These are phyloP conservation scores for Rhodamnia rubescens DNA, from an alignment of 345 rosid species.

Conservation along the genomic window DNA sequence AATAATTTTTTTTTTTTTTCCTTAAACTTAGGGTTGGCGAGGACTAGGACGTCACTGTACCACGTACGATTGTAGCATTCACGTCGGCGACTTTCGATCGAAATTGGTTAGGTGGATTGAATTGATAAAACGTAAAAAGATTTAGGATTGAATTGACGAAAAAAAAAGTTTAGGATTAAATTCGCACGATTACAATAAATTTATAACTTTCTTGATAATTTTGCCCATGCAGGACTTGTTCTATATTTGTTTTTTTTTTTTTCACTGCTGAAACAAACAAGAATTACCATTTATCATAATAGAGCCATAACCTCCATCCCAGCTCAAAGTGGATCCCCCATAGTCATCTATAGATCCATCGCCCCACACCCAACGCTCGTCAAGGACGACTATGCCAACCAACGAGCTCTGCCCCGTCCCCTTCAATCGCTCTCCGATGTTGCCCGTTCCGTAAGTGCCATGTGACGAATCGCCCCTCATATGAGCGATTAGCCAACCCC, in stretches of 20 bases:
- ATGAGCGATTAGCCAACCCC: not conserved
- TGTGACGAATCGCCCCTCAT: not conserved
- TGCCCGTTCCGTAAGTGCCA: not conserved
- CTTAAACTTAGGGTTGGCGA: too few species aligned
- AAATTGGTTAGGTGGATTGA: too few species aligned
- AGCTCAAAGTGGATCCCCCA: not conserved
- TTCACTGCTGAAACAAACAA: not conserved
- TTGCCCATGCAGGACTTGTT: not conserved
- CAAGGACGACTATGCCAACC: not conserved
- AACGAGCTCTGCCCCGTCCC: not conserved
- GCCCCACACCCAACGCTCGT: not conserved
- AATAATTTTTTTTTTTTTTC: too few species aligned
- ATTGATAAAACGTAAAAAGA: too few species aligned
- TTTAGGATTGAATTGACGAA: too few species aligned
- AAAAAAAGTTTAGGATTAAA: too few species aligned
- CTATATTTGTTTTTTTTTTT: not conserved
- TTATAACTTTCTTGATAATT: too few species aligned
- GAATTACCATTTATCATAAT: not conserved
- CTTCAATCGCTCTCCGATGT: not conserved
- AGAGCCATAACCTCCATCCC: not conserved
- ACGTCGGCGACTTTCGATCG: too few species aligned
- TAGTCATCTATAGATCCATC: not conserved
- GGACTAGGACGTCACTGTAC: too few species aligned
- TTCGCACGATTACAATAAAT: accelerated
- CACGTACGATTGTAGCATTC: too few species aligned